Conservation (phyloP, 768 basidiomycete species). For the Kwoniella dendrophila region DNA sequence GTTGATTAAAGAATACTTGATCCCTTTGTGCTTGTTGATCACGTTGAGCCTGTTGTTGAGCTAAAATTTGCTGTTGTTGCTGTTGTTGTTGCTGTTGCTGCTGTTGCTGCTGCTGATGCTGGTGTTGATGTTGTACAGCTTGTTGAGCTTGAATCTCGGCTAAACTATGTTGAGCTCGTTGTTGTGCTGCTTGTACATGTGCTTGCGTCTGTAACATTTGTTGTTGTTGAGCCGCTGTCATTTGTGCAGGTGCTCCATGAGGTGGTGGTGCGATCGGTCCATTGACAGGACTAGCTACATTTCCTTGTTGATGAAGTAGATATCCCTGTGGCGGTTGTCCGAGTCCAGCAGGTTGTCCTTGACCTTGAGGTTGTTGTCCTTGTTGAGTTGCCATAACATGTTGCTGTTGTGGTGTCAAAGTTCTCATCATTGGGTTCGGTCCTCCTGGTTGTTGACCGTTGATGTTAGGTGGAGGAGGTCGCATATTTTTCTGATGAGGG, state of each 20-base stretch:
- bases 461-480: constrained; percentile 31
- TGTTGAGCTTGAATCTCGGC: constrained; percentile 19
- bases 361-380: no score
- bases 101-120: no score
- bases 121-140: constrained; percentile 20
- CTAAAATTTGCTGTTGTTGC: constrained; percentile 22
- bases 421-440: constrained; percentile 37
- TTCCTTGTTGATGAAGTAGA: constrained; percentile 12
- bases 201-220: constrained; percentile 33
- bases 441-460: constrained; percentile 29
- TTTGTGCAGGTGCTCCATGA: constrained; percentile 13
- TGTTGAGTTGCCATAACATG: constrained; percentile 26
- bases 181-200: constrained; percentile 34
- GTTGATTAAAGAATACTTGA: constrained; percentile 28
- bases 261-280: constrained; percentile 20
- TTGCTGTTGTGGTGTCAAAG: constrained; percentile 38
- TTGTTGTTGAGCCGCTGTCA: constrained; percentile 23
- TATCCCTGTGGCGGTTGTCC: constrained; percentile 1
- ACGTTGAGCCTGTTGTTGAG: constrained; percentile 27
- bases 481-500: constrained; percentile 42
- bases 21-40: constrained; percentile 29
- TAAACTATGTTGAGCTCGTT: constrained; percentile 19
- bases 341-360: constrained; percentile 1
- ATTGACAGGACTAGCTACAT: constrained; percentile 22
- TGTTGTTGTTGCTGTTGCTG: constrained; percentile 31